Evolutionary conservation across 2,329 filamentous ascomycete genomes (phyloP).

Genomic region (Fusarium hostae): DNA sequence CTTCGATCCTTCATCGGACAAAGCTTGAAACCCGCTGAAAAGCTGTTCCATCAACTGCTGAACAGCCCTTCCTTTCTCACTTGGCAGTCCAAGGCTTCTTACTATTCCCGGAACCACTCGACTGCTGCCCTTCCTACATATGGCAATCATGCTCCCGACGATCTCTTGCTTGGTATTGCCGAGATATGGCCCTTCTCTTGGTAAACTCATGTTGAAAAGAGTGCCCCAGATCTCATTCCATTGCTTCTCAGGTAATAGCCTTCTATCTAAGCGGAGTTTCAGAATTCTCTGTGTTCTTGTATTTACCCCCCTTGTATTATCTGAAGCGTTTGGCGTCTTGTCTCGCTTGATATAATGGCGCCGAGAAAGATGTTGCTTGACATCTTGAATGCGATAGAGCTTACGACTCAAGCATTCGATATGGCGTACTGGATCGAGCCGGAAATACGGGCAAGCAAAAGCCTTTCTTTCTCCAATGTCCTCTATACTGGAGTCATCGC

Average conservation of each 20-base stretch:
- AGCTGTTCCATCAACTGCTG: neutral
- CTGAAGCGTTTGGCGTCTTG: fast-evolving
- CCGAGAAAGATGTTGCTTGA: neutral
- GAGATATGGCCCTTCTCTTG: neutral
- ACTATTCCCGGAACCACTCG: neutral
- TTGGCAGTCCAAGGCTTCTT: neutral
- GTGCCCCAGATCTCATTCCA: neutral
- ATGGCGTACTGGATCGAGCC: neutral
- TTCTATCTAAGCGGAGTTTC: neutral
- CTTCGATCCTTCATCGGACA: fast-evolving
- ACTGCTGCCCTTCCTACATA: neutral
- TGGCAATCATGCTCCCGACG: neutral
- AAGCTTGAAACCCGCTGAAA: neutral
- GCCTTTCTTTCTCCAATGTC: fast-evolving
- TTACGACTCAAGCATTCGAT: neutral
- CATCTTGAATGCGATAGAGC: neutral
- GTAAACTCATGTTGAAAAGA: fast-evolving
- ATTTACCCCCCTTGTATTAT: neutral
- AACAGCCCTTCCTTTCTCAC: fast-evolving
- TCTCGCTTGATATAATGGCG: neutral
- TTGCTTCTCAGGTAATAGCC: neutral
- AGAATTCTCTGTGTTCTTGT: neutral
- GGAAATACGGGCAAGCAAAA: neutral
- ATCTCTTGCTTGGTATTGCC: neutral
- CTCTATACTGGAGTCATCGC: neutral